These are phyloP conservation scores for Daucus carota DNA, from an alignment of 129 eudicot genomes.

Conservation along the genomic window DNA sequence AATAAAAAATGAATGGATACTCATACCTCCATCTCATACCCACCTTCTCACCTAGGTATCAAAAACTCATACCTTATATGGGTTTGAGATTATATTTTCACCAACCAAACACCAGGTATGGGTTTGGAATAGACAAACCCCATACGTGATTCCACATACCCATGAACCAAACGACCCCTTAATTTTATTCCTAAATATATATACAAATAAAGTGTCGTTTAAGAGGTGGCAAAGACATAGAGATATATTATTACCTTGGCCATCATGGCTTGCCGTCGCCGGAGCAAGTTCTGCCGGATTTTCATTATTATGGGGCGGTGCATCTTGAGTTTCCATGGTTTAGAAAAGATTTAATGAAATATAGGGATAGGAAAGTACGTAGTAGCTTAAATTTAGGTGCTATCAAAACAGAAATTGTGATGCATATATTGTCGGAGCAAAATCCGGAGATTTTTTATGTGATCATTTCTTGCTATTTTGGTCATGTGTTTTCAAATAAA, in stretches of 20 bases:
- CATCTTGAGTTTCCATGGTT: not conserved
- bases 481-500: not conserved
- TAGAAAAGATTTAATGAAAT: not conserved
- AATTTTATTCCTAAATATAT: too few relatives aligned
- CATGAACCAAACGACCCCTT: too few relatives aligned
- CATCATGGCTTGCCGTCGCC: conserved; percentile 25
- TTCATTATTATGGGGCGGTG: conserved; percentile 12
- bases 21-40: too few relatives aligned
- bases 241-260: conserved; percentile 17
- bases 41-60: too few relatives aligned
- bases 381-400: not conserved
- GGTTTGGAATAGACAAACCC: too few relatives aligned
- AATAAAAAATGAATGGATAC: too few relatives aligned
- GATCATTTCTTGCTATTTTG: not conserved
- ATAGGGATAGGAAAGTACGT: conserved; percentile 24
- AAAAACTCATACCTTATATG: too few relatives aligned
- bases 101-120: too few relatives aligned
- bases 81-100: too few relatives aligned
- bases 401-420: not conserved
- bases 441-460: not conserved
- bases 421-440: not conserved
- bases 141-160: too few relatives aligned
- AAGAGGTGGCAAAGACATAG: not conserved
- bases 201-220: too few relatives aligned
- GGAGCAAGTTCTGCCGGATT: conserved; percentile 25